Evolutionary conservation across 495 filamentous ascomycete genomes (phyloP).

Genomic region (Neurospora sublineolata): DNA sequence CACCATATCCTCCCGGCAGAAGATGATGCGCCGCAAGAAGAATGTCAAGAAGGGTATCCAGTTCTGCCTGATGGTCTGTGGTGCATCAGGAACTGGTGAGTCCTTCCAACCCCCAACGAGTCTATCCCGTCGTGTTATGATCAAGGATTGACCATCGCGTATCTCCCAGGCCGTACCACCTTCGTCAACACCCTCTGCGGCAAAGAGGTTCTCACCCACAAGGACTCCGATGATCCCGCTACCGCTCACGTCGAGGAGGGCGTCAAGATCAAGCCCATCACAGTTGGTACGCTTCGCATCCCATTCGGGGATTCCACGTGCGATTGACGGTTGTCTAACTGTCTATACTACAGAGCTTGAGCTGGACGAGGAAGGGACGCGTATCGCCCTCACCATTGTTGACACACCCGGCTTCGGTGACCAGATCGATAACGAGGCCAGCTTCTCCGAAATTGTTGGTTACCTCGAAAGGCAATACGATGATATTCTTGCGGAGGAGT

Average conservation of each 20-base stretch:
- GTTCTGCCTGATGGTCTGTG: constrained; percentile 99
- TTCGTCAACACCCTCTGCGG: constrained; percentile 99
- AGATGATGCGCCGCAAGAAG: constrained; percentile 98
- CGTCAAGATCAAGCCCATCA: constrained; percentile 95
- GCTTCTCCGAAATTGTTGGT: constrained; percentile 93
- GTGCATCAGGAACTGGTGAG: constrained; percentile 94
- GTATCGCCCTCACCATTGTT: constrained; percentile 94
- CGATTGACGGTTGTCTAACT: constrained; percentile 9
- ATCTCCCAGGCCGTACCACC: constrained; percentile 71
- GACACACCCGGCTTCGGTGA: constrained; percentile 98
- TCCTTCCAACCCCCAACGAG: constrained; percentile 5
- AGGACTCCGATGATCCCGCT: constrained; percentile 80
- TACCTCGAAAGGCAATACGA: constrained; percentile 98
- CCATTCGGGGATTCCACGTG: background rate
- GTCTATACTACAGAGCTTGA: constrained; percentile 58
- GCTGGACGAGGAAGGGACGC: constrained; percentile 94
- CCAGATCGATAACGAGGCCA: constrained; percentile 98
- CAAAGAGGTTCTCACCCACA: constrained; percentile 76
- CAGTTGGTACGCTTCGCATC: constrained; percentile 62
- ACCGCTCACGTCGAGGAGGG: constrained; percentile 90
- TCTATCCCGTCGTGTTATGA: background rate
- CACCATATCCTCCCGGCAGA: constrained; percentile 37
- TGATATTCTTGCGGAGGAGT: constrained; percentile 97
- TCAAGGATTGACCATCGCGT: constrained; percentile 14
- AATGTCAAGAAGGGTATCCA: constrained; percentile 99